A percentile compares a stretch with the other conserved stretches of the same genome.
Conservation (phyloP, 495 filamentous ascomycete genomes). For the Lasiosphaeria hispida region DNA sequence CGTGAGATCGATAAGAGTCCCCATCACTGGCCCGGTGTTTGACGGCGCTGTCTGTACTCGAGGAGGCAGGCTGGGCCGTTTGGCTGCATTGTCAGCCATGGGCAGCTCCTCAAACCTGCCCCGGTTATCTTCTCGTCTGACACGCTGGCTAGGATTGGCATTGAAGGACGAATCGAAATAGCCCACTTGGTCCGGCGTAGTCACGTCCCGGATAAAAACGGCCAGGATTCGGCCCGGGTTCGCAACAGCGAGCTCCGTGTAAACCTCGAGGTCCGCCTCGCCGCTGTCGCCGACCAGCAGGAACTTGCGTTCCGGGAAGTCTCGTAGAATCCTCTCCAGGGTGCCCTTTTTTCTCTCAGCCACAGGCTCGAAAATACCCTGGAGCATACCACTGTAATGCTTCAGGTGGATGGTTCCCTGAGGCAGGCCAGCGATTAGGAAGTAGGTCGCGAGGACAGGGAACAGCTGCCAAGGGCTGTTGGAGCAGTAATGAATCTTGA, state of each 20-base stretch:
- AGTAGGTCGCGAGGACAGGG: constrained; percentile 79
- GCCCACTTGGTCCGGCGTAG: constrained; percentile 61
- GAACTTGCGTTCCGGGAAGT: constrained; percentile 89
- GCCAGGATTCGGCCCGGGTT: constrained; percentile 76
- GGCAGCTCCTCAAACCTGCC: constrained; percentile 10
- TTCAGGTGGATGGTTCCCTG: constrained; percentile 91
- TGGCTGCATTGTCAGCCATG: constrained; percentile 29
- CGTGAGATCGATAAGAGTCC: constrained; percentile 63
- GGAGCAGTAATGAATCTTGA: constrained; percentile 86
- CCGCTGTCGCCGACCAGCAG: constrained; percentile 93
- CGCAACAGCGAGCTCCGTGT: constrained; percentile 83
- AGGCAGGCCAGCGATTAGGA: constrained; percentile 75
- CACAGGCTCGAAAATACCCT: constrained; percentile 97
- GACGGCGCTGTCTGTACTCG: constrained; percentile 28
- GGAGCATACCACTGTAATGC: constrained; percentile 90
- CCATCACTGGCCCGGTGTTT: constrained; percentile 41
- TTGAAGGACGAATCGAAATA: constrained; percentile 76
- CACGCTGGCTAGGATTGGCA: constrained; percentile 16
- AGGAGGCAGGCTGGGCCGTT: constrained; percentile 36
- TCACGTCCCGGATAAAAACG: constrained; percentile 93
- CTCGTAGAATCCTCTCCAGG: constrained; percentile 77
- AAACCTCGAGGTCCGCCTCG: constrained; percentile 95
- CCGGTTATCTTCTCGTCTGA: constrained; percentile 22
- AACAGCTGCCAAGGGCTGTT: constrained; percentile 97
- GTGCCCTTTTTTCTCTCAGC: constrained; percentile 88